Evolutionary conservation across 257 asterid genomes (phyloP).

Genomic region (Phtheirospermum japonicum): DNA sequence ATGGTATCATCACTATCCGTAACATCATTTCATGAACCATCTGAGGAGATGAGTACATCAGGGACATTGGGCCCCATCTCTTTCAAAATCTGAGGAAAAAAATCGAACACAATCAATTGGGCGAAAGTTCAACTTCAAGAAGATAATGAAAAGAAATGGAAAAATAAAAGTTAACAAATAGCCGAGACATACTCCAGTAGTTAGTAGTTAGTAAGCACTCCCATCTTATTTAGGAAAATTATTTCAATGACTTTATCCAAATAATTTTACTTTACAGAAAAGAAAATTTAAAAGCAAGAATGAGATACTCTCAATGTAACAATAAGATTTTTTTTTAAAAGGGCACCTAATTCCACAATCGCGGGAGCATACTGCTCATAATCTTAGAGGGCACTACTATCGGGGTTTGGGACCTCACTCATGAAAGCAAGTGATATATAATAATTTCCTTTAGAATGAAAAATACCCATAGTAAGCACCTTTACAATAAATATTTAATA

Average conservation of each 20-base stretch:
- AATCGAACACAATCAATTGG: too few relatives aligned
- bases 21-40: conserved; percentile 76
- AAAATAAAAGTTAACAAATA: too few relatives aligned
- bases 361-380: conserved; percentile 61
- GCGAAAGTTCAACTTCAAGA: too few relatives aligned
- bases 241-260: neutral
- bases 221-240: conserved; percentile 12
- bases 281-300: too few relatives aligned
- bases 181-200: too few relatives aligned
- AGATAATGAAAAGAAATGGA: too few relatives aligned
- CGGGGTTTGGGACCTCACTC: too few relatives aligned
- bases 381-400: conserved; percentile 52
- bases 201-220: too few relatives aligned
- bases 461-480: conserved; percentile 27
- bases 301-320: conserved; percentile 20
- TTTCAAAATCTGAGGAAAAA: too few relatives aligned
- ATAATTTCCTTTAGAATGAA: conserved; percentile 64
- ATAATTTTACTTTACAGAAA: conserved; percentile 2
- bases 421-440: conserved; percentile 54
- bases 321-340: neutral
- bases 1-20: conserved; percentile 42
- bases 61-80: conserved; percentile 52
- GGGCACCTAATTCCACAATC: conserved; percentile 69
- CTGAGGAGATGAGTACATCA: conserved; percentile 54
- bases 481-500: conserved; percentile 14